These are phyloP conservation scores for Trebouxia sp. DNA, from an alignment of 139 green algal species.

Conservation along the genomic window DNA sequence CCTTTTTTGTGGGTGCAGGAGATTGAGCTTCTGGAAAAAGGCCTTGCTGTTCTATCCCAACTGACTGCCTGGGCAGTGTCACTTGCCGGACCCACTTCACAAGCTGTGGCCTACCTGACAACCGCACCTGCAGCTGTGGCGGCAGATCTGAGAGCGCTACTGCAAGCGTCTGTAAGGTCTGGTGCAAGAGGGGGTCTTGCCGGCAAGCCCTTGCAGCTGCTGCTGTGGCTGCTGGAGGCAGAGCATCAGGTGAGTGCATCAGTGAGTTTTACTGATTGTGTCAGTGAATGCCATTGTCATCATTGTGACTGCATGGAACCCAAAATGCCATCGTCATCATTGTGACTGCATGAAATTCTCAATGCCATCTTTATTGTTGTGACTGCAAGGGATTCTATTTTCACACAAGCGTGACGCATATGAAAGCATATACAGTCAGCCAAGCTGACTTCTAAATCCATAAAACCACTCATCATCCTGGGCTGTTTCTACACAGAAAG, in stretches of 20 bases:
- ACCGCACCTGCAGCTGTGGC: background rate
- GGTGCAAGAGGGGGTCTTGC: background rate
- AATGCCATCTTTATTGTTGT: background rate
- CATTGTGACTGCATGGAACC: background rate
- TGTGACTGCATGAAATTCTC: background rate
- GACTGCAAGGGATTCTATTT: background rate
- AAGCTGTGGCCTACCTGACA: background rate
- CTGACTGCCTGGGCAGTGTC: background rate
- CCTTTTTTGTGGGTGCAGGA: background rate
- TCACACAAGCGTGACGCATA: too few relatives aligned
- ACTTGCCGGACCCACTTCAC: background rate
- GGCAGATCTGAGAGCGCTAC: background rate
- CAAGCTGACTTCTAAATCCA: too few relatives aligned
- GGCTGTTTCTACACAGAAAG: too few relatives aligned
- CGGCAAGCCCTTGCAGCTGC: conserved; percentile 50
- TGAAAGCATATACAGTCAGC: too few relatives aligned
- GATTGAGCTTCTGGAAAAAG: background rate
- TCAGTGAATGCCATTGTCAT: background rate
- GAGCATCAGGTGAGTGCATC: background rate
- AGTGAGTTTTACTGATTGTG: background rate
- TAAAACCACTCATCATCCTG: too few relatives aligned
- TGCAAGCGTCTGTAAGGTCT: background rate
- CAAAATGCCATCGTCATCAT: background rate
- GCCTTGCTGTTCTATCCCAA: background rate
- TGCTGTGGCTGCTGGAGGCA: conserved; percentile 76